Conservation (phyloP, 2,329 filamentous ascomycete species). For the Fusarium sp. region DNA sequence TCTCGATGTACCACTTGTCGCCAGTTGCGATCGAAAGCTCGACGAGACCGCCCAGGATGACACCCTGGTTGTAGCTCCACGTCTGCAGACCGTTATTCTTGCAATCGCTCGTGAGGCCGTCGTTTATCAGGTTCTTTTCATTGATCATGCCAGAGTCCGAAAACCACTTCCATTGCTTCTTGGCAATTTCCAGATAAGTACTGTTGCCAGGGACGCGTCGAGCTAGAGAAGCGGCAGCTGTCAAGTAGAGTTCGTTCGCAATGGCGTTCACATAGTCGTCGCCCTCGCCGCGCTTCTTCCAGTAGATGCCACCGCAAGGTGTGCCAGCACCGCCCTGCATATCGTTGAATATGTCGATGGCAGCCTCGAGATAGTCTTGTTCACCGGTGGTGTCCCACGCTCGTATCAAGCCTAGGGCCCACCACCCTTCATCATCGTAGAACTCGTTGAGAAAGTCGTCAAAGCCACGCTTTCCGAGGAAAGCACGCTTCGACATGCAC, state of each 20-base stretch:
- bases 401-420: conserved; percentile 67
- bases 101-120: conserved; percentile 59
- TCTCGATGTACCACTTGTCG: conserved; percentile 53
- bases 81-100: conserved; percentile 61
- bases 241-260: conserved; percentile 66
- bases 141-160: conserved; percentile 61
- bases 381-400: conserved; percentile 64
- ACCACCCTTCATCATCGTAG: conserved; percentile 72
- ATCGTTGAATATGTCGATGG: conserved; percentile 64
- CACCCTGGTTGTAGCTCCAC: conserved; percentile 68
- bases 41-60: conserved; percentile 63
- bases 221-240: conserved; percentile 62
- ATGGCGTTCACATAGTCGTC: conserved; percentile 62
- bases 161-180: conserved; percentile 64
- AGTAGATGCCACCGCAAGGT: conserved; percentile 64
- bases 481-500: conserved; percentile 49
- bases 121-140: conserved; percentile 59
- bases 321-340: conserved; percentile 59
- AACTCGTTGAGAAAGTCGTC: conserved; percentile 60
- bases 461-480: conserved; percentile 47
- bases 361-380: conserved; percentile 61
- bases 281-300: conserved; percentile 62
- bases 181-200: conserved; percentile 59
- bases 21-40: conserved; percentile 59
- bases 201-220: conserved; percentile 55